Conservation (phyloP, 352 stramenopile species). For the Globisporangium spiculum region DNA sequence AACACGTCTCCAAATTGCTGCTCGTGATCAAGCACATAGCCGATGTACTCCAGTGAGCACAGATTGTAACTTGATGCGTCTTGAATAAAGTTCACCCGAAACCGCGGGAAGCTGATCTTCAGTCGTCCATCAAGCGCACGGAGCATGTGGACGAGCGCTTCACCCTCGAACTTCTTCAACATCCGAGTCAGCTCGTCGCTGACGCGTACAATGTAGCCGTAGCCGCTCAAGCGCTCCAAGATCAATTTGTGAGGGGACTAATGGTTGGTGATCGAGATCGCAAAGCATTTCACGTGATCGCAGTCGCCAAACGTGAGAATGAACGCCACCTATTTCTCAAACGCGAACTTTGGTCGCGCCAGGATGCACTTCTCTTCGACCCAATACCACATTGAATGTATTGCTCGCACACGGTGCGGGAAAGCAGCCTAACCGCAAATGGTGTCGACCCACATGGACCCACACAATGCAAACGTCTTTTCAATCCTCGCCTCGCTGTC, state of each 20-base stretch:
- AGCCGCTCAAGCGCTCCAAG: neutral
- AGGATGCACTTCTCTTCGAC: constrained; percentile 36
- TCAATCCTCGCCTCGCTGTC: neutral
- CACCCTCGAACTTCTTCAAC: constrained; percentile 27
- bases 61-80: constrained; percentile 17
- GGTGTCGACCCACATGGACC: neutral
- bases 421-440: constrained; percentile 8
- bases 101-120: constrained; percentile 40
- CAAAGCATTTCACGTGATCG: constrained; percentile 23
- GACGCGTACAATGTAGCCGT: neutral
- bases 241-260: constrained; percentile 18
- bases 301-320: neutral
- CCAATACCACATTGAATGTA: constrained; percentile 55
- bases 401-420: constrained; percentile 23
- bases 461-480: constrained; percentile 32
- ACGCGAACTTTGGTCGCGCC: constrained; percentile 23
- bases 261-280: constrained; percentile 29
- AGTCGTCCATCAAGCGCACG: constrained; percentile 14
- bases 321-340: neutral
- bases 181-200: neutral
- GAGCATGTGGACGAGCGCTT: constrained; percentile 29
- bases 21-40: constrained; percentile 26
- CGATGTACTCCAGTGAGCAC: constrained; percentile 30
- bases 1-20: constrained; percentile 44
- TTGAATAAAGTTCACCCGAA: constrained; percentile 34